Evolutionary conservation across 2,329 filamentous ascomycete genomes (phyloP), one percentile per base, ranked within the genome.

Genomic region (Colletotrichum sp.): DNA sequence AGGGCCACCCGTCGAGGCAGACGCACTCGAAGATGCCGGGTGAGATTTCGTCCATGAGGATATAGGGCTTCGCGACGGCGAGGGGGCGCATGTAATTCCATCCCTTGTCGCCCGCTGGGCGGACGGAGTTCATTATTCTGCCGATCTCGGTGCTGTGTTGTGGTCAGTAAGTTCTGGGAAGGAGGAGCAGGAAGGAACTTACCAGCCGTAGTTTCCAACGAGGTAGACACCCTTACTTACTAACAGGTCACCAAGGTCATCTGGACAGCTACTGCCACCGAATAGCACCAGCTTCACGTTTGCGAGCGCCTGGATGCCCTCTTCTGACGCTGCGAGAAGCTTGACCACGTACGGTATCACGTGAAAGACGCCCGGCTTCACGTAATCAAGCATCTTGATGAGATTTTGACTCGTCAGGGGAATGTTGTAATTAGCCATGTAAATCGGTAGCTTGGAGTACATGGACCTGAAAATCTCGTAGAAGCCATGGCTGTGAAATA

Each of bases 401-500:
- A 92, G 81, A n/a, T 87, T 84, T 7, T 84, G 82, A 4, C 83
- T 84, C 0, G 92, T 91, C 6, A 93, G 82, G 0, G 92, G 91
- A 6, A 92, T 78, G 2, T 83, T 83, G 8, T 89, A 87, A 73
- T 90, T 92, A 79, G 88, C 90, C 52, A 92, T 79, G 69, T 88
- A 87, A 11, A 90, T 87, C 0, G 86, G 82, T 72, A 89, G 89
- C 52, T 86, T 83, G 0, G 87, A 86, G 71, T 88, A 86, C 11
- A 93, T 85, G 0, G 89, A 87, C 8, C 90, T 84, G 71, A 90
- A 90, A 0, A 91, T 82, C 64, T 87, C 89, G 68, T 87, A 89
- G 13, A 93, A 83, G 0, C 91, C 91, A 79, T 92, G 90, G 44
- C 88, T 89, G 79, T 93, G 91, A 72, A 89, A 93, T 3, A 92